Base-by-base conservation (phyloP, 2,329 filamentous ascomycete genomes). In the Allantophomopsis cytisporea region DNA sequence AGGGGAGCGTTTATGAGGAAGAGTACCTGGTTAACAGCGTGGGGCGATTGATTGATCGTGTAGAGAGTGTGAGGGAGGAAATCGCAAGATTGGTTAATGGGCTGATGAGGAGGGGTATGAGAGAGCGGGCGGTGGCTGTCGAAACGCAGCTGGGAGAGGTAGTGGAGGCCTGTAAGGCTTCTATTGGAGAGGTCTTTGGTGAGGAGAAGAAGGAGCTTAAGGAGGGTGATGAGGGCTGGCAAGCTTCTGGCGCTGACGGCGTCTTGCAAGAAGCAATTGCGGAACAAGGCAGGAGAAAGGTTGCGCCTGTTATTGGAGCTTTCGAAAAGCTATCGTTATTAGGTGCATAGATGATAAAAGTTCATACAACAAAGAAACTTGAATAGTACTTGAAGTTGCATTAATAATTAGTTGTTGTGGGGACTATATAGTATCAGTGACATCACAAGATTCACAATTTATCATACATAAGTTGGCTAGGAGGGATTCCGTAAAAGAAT, bases 1-100 rank as follows among this genome's bases (percentile, higher is more conserved):
- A 96, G 66, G 91, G 91, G 10, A 94, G 85, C 13, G 84, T 98
- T 5, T 98, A 98, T 59, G 91, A 98, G 59, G 89, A 96, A 55
- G 91, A 96, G 60, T 98, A 98, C 58, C 73, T 98, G 5, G 80
- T 94, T 42, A 91, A 88, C 57, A 89, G 81, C 49, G 78, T 96
- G 30, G 74, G 80, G 11, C 70, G 91, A 17, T 68, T 98, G 28
- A 74, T 94, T 12, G 86, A 94, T 57, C 71, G 88, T 30, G 76
- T 94, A 16, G 86, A 88, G 57, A 68, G 67, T 16, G 71, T 80
- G 2, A 71, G 77, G 38, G 69, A 73, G 1, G 91, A 98, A 56
- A 74, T 85, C 1, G 71, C 76, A 53, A 63, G 78, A 13, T 67
- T 96, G 7, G 72, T 94, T 0, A 77, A 83, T 47, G 87, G 82